phyloP scores from a whole-genome alignment of 2,329 filamentous ascomycete genomes.

The Talaromyces sp. region DNA sequence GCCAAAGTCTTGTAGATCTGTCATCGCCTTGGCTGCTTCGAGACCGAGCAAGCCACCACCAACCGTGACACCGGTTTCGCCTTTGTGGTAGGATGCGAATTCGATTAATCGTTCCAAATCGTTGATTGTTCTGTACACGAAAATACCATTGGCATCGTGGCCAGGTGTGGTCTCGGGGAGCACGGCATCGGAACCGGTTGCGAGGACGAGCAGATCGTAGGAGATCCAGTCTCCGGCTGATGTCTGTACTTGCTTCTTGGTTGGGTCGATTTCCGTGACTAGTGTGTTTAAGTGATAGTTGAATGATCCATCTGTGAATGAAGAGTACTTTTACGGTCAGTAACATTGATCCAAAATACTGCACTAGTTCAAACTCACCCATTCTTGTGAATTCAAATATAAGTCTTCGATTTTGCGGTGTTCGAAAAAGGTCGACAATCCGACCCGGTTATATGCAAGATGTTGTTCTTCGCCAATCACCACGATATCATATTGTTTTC shows the following conservation, averaged over 20 bases:
- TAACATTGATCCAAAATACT: not conserved
- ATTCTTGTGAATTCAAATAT: conserved; percentile 82
- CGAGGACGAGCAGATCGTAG: conserved; percentile 80
- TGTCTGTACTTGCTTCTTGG: conserved; percentile 66
- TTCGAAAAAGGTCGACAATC: conserved; percentile 83
- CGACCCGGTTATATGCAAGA: conserved; percentile 87
- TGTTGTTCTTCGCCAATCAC: conserved; percentile 87
- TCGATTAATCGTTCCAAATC: conserved; percentile 75
- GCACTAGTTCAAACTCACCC: conserved; percentile 52
- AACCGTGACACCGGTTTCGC: conserved; percentile 71
- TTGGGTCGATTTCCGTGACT: conserved; percentile 65
- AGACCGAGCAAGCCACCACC: conserved; percentile 82
- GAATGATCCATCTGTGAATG: conserved; percentile 65
- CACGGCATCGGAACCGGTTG: conserved; percentile 82
- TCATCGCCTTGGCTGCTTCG: conserved; percentile 89
- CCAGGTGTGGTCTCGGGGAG: conserved; percentile 71
- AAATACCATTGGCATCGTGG: conserved; percentile 76
- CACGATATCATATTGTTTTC: conserved; percentile 73
- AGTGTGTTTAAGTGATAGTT: conserved; percentile 73
- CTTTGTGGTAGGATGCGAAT: conserved; percentile 66
- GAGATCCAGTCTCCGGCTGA: conserved; percentile 66
- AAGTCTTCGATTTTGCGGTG: conserved; percentile 81
- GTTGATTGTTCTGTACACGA: conserved; percentile 83
- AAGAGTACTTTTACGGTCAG: conserved; percentile 57
- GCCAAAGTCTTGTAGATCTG: conserved; percentile 73